Base-by-base conservation (phyloP, 495 filamentous ascomycete species). In the Platismatia glauca region DNA sequence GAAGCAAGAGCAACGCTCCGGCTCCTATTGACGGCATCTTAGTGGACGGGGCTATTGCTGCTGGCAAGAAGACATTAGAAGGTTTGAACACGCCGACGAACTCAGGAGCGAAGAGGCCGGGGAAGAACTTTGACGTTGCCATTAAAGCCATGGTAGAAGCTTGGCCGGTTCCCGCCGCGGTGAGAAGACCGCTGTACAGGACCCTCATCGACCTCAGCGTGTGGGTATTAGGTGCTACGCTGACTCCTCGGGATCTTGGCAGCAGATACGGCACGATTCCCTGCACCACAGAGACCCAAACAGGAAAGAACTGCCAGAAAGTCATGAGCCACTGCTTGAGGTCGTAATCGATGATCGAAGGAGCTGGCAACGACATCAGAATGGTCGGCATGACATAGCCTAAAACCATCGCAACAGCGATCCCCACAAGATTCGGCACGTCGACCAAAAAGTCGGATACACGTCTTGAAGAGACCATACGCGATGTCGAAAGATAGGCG, bases 291-390 rank as follows among this genome's bases (percentile, higher is more conserved):
- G 52, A 60, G 39, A 68, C 60, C 71, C 68, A 81, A 31, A 80
- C 66, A 0, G 84, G 84, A 70, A 85, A 87, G 0, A 75, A 72
- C 63, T 86, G 82, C 84, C 84, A 86, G 57, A 82, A 53, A 0
- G 84, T 81, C 57, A 85, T 81, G 63, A 78, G 76, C 37, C 73
- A 72, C 59, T 86, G 84, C 65, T 86, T 86, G 24, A 74, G 73
- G 55, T 78, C 74, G 12, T 75, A 70, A 7, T 68, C 69, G 24
- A 84, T 68, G 4, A 75, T 20, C 1, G 71, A 71, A 1, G 83
- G 79, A 2, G 76, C 69, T 1, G 83, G 83, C 31, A 84, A 64
- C n/a, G 75, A 67, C 76, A 84, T 78, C 22, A 80, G 67, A 34
- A 79, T 64, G 12, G 75, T 73, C 11, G 84, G 85, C 2, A 82